Conservation (phyloP, 2,329 filamentous ascomycete species). For the Penicillium glabrum region DNA sequence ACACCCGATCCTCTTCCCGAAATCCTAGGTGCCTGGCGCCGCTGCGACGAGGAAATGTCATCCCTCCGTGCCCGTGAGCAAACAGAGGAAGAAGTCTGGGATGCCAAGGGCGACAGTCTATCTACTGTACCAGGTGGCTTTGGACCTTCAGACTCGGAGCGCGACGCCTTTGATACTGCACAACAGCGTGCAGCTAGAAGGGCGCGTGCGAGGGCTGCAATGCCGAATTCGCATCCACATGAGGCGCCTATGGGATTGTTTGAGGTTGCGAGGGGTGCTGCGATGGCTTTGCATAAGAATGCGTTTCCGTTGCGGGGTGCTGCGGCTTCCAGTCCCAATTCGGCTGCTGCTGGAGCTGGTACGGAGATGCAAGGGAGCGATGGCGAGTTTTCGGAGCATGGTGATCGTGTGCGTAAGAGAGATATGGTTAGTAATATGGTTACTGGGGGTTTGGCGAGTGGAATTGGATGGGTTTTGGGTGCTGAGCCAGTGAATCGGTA, state of each 20-base stretch:
- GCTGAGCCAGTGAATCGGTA: constrained; percentile 45
- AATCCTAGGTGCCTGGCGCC: constrained; percentile 62
- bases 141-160: constrained; percentile 43
- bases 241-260: constrained; percentile 55
- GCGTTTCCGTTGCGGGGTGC: constrained; percentile 43
- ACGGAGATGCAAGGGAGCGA: neutral
- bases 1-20: constrained; percentile 57
- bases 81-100: constrained; percentile 58
- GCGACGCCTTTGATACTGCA: constrained; percentile 46
- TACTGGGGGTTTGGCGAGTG: constrained; percentile 61
- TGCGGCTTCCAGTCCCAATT: constrained; percentile 1
- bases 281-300: constrained; percentile 49
- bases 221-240: constrained; percentile 30
- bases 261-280: constrained; percentile 53
- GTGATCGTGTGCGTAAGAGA: constrained; percentile 45
- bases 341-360: neutral
- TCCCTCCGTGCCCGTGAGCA: constrained; percentile 55
- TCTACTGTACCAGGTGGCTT: constrained; percentile 45
- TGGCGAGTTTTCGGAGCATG: constrained; percentile 12
- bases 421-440: constrained; percentile 64
- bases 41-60: constrained; percentile 61
- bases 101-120: constrained; percentile 52
- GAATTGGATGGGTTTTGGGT: constrained; percentile 65
- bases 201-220: constrained; percentile 28
- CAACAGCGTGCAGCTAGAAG: constrained; percentile 37